These are phyloP conservation scores for Venturia aucupariae DNA, from an alignment of 2,329 filamentous ascomycete species.

Conservation along the genomic window DNA sequence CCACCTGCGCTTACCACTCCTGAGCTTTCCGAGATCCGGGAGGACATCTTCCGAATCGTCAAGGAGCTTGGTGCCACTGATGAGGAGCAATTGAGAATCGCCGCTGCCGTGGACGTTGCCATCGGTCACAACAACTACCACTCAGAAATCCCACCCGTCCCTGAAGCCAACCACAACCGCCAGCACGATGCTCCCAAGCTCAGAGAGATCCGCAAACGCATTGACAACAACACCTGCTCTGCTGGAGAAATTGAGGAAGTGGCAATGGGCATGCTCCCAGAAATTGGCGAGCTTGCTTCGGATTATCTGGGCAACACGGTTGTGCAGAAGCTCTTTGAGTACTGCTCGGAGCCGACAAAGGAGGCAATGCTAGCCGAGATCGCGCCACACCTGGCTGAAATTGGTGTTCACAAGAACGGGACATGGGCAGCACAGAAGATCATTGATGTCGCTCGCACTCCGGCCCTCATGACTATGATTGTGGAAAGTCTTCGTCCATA, in stretches of 20 bases:
- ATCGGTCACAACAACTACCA: conserved; percentile 64
- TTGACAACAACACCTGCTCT: conserved; percentile 86
- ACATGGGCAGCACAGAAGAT: conserved; percentile 99
- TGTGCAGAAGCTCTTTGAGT: conserved; percentile 98
- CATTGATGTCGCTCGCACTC: conserved; percentile 87
- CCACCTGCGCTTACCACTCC: conserved; percentile 54
- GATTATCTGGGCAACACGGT: conserved; percentile 98
- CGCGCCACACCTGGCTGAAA: conserved; percentile 85
- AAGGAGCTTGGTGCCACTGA: conserved; percentile 77
- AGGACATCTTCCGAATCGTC: conserved; percentile 78
- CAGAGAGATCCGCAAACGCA: conserved; percentile 91
- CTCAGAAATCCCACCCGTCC: conserved; percentile 79
- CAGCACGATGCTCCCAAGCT: conserved; percentile 91
- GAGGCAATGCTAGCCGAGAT: conserved; percentile 87
- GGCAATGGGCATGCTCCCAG: conserved; percentile 87
- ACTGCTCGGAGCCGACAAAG: conserved; percentile 81
- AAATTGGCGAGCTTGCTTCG: conserved; percentile 88
- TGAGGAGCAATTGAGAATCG: conserved; percentile 66
- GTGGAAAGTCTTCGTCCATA: conserved; percentile 77
- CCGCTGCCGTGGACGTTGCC: conserved; percentile 62
- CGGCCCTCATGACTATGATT: conserved; percentile 73
- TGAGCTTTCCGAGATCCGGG: conserved; percentile 65
- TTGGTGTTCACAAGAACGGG: conserved; percentile 97
- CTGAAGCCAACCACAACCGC: conserved; percentile 79
- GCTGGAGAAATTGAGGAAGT: conserved; percentile 85